A percentile compares a stretch with the other conserved stretches of the same genome.
These are phyloP conservation scores for Brasenia schreberi DNA, from an alignment of 164 flowering plant genomes.

Conservation along the genomic window DNA sequence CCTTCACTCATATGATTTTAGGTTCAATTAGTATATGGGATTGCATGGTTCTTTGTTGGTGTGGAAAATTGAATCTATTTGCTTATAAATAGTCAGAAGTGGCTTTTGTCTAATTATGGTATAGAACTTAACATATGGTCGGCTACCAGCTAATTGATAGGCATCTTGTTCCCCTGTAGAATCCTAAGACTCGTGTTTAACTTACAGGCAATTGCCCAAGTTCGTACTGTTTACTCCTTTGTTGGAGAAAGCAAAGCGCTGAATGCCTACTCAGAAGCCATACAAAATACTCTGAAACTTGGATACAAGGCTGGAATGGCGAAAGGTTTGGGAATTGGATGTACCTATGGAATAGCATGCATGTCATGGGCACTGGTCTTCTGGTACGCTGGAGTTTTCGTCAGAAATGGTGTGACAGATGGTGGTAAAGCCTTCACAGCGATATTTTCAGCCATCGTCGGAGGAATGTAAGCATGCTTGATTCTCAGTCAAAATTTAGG, in stretches of 20 bases:
- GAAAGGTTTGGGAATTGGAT: slow-evolving; percentile 93
- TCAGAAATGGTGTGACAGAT: slow-evolving; percentile 82
- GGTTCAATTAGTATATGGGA: neutral
- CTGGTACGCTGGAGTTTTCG: slow-evolving; percentile 98
- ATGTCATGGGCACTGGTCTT: slow-evolving; percentile 99
- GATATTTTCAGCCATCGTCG: slow-evolving; percentile 95
- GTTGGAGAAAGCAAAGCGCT: slow-evolving; percentile 91
- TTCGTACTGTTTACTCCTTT: slow-evolving; percentile 85
- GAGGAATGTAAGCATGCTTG: slow-evolving; percentile 72
- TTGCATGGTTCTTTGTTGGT: neutral
- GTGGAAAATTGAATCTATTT: too few relatives aligned
- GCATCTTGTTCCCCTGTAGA: neutral
- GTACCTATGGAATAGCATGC: slow-evolving; percentile 92
- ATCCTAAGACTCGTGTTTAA: neutral
- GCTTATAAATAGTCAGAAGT: too few relatives aligned
- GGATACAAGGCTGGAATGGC: slow-evolving; percentile 99
- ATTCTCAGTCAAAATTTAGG: neutral
- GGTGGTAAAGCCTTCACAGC: slow-evolving; percentile 99
- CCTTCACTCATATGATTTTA: neutral
- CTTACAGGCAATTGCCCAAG: slow-evolving; percentile 86
- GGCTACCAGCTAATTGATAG: too few relatives aligned
- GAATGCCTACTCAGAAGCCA: slow-evolving; percentile 73
- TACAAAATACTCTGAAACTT: slow-evolving; percentile 75
- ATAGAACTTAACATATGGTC: too few relatives aligned
- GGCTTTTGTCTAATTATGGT: too few relatives aligned